Base-by-base conservation (phyloP, 2,329 filamentous ascomycete species). In the Colletotrichum siamense region DNA sequence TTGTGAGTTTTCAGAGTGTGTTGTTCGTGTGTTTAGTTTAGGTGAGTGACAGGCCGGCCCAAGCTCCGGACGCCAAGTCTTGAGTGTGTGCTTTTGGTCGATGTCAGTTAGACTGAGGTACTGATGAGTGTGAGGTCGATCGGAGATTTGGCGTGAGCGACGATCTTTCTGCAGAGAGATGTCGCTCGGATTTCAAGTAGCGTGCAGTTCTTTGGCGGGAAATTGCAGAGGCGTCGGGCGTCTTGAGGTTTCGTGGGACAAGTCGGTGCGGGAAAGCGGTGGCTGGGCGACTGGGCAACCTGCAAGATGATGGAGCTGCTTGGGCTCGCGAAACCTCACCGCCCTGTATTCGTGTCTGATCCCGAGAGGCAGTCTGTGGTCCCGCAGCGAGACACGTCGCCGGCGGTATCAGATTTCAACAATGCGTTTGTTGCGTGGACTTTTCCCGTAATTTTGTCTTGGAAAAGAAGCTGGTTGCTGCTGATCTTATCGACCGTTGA, bases 241-340 rank as follows among this genome's bases (percentile, higher is more conserved):
- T 26, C 30, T 69, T 44, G 57, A 73, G 55, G 62, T 70, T 32
- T 71, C 39, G 36, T 57, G 26, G 57, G 26, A 65, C 30, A 34
- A 65, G 69, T 70, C 52, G 61, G 64, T 63, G 44, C 64, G 15
- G 68, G 73, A 76, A 76, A 76, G 73, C 63, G 73, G 73, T 76
- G 73, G 73, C 73, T 76, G 73, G 73, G 73, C 64, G 52, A 76
- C 57, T 67, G 57, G 55, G 57, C 55, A 49, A 49, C 68, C 57
- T 76, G 73, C 73, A 73, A 73, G 44, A 36, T 55, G 63, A 76
- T 73, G 73, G 73, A 69, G 69, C 57, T 74, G 69, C 57, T 32
- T n/a, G 39, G 28, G 34, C 49, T 30, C 57, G 9, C 34, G 64
- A 69, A 70, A 76, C 59, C 59, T 76, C 70, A 76, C 74, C 70